Evolutionary conservation across 305 asterid genomes (phyloP).

Genomic region (Fraxinus xanthoxyloides): DNA sequence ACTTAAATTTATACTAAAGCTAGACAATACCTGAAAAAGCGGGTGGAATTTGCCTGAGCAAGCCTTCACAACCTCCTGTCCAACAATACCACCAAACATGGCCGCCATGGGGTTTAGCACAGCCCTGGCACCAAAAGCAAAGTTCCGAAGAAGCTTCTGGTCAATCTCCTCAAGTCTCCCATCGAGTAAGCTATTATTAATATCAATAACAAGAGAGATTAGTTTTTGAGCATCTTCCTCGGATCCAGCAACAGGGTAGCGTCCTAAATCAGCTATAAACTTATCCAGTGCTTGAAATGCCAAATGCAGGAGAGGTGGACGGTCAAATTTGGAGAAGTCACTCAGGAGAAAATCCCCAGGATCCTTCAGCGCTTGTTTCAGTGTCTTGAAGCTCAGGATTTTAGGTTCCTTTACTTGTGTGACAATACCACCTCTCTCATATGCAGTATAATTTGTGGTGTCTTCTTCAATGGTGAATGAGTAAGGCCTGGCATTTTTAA

Average conservation of each 20-base stretch:
- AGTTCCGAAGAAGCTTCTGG: slow-evolving; percentile 29
- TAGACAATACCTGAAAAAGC: slow-evolving; percentile 34
- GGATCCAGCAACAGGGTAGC: slow-evolving; percentile 40
- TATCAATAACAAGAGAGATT: slow-evolving; percentile 23
- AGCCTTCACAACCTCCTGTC: slow-evolving; percentile 48
- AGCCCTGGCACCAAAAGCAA: slow-evolving; percentile 43
- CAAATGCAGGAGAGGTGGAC: slow-evolving; percentile 40
- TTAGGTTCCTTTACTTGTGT: slow-evolving; percentile 42
- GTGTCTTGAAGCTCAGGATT: slow-evolving; percentile 34
- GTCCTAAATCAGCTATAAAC: slow-evolving; percentile 30
- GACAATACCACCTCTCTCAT: slow-evolving; percentile 40
- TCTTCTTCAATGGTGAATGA: slow-evolving; percentile 40
- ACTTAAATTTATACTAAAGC: neutral
- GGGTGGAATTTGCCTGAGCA: slow-evolving; percentile 52
- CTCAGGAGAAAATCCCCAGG: slow-evolving; percentile 45
- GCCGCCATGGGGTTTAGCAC: slow-evolving; percentile 52
- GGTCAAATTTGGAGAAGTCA: slow-evolving; percentile 46
- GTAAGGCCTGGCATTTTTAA: slow-evolving; percentile 38
- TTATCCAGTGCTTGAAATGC: slow-evolving; percentile 44
- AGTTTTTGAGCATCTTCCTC: slow-evolving; percentile 42
- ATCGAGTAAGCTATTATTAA: slow-evolving; percentile 28
- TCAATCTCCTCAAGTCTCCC: slow-evolving; percentile 33
- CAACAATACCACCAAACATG: slow-evolving; percentile 47
- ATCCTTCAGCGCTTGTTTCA: slow-evolving; percentile 34
- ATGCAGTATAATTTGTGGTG: slow-evolving; percentile 28